Conservation (phyloP, 345 rosid species). For the Arabidopsis arenosa region DNA sequence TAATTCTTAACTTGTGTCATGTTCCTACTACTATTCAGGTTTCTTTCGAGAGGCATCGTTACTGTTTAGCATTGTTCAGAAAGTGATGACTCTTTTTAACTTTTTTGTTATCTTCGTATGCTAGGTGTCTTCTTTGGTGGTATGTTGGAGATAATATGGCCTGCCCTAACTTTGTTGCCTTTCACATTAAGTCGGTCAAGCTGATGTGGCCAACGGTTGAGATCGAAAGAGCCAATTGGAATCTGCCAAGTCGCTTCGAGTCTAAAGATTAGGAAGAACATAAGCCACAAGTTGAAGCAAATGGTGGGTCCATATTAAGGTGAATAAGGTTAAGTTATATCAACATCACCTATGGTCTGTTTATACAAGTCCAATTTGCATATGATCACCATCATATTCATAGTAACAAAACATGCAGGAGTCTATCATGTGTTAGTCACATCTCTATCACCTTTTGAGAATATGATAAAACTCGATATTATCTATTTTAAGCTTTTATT, state of each 20-base stretch:
- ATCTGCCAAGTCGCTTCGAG: constrained; percentile 22
- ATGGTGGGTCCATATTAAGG: constrained; percentile 32
- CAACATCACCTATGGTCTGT: constrained; percentile 30
- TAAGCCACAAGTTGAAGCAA: constrained; percentile 34
- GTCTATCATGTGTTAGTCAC: constrained; percentile 16
- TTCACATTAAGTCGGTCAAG: constrained; percentile 30
- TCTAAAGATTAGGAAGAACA: constrained; percentile 28
- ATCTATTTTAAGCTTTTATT: constrained; percentile 15
- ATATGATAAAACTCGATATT: constrained; percentile 17
- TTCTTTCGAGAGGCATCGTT: background rate
- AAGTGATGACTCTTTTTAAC: background rate
- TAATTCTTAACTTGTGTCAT: background rate
- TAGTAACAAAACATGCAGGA: constrained; percentile 25
- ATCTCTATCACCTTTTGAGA: constrained; percentile 29
- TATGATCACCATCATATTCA: constrained; percentile 30
- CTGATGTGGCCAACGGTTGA: constrained; percentile 23
- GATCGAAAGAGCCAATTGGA: constrained; percentile 28
- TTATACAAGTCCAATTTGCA: constrained; percentile 38
- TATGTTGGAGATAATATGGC: constrained; percentile 22
- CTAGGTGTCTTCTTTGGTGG: constrained; percentile 7
- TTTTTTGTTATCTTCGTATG: constrained; percentile 11
- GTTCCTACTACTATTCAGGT: background rate
- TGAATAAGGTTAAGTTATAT: constrained; percentile 20
- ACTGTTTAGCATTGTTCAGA: constrained; percentile 14
- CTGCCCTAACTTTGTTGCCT: constrained; percentile 27